Evolutionary conservation across 257 asterid species (phyloP), one percentile per base, ranked within the genome.

Genomic region (Linaria vulgaris): DNA sequence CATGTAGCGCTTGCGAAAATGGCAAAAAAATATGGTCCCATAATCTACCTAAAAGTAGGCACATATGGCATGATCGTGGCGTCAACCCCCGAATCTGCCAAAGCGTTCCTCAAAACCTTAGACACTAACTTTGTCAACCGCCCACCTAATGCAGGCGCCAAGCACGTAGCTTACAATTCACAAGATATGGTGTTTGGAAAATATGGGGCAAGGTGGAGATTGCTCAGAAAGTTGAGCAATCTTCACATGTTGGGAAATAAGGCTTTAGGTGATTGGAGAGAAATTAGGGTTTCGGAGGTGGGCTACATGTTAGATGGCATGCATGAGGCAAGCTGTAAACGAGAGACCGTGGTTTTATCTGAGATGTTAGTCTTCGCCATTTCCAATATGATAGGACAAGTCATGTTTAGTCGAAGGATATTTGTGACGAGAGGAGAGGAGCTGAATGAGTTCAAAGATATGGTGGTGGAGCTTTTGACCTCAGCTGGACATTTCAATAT

Each of bases 401-500:
- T 79, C 17, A 79, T 82, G 34, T 67, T 79, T 17, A 82, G 83
- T 55, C 59, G 67, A 16, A 50, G 81, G 24, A 78, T 82, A 1
- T 82, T 82, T 23, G 76, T 12, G 9, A 57, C 73, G 0, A 56
- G 63, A 56, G 83, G 79, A 1, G 30, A 25, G 5, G 79, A 79
- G 21, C 61, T 72, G 37, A 82, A 79, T 9, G 83, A 82, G 69
- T 82, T 82, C 61, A 82, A 76, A 60, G 79, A 82, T 0, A 80
- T 83, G 88, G 84, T 83, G 61, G 86, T 77, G 74, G 84, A 80
- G 69, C 67, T 83, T 3, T 75, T 83, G 84, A 80, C 80, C 0
- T 15, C 59, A 0, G 86, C 86, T 0, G 88, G 88, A 0, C 75
- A 69, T 25, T 80, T 83, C 55, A 83, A 80, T 12, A 58, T 83